Conservation (phyloP, 176 grass and related monocot species). For the Saccharum spontaneum region DNA sequence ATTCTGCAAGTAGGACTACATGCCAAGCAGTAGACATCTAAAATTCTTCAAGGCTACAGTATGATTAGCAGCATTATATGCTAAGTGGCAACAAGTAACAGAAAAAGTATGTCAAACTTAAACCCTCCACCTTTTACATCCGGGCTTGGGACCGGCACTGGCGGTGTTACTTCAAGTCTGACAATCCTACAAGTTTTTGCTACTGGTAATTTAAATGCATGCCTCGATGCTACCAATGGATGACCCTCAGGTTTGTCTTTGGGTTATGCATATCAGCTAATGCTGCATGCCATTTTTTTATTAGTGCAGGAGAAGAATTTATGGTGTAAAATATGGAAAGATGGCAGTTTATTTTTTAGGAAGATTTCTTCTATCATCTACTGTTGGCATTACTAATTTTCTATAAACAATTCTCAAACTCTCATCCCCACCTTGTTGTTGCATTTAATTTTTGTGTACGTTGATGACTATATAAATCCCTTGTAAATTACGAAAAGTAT, state of each 20-base stretch:
- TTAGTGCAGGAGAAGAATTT: constrained; percentile 10
- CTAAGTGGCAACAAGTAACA: not conserved
- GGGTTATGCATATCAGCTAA: constrained; percentile 7
- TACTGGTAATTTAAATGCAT: not conserved
- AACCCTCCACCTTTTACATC: constrained; percentile 64
- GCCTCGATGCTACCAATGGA: not conserved
- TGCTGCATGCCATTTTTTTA: not conserved
- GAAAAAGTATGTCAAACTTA: constrained; percentile 1
- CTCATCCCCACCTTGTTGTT: not conserved
- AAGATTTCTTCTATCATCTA: not conserved
- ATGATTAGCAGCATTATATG: not conserved
- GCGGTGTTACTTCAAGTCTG: constrained; percentile 53
- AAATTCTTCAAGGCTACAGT: not conserved
- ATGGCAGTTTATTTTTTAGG: not conserved
- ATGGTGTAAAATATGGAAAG: not conserved
- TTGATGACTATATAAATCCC: not conserved
- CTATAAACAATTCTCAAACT: not conserved
- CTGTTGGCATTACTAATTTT: not conserved
- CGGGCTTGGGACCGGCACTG: constrained; percentile 51
- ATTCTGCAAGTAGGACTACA: constrained; percentile 12
- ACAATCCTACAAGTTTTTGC: not conserved
- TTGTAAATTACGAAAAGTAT: not conserved
- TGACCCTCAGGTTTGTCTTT: not conserved
- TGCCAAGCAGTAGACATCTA: constrained; percentile 11
- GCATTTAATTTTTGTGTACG: not conserved